A percentile compares a stretch with the other conserved stretches of the same genome.
These are phyloP conservation scores for Cladophialophora bantiana DNA, from an alignment of 2,329 filamentous ascomycete species.

Conservation along the genomic window DNA sequence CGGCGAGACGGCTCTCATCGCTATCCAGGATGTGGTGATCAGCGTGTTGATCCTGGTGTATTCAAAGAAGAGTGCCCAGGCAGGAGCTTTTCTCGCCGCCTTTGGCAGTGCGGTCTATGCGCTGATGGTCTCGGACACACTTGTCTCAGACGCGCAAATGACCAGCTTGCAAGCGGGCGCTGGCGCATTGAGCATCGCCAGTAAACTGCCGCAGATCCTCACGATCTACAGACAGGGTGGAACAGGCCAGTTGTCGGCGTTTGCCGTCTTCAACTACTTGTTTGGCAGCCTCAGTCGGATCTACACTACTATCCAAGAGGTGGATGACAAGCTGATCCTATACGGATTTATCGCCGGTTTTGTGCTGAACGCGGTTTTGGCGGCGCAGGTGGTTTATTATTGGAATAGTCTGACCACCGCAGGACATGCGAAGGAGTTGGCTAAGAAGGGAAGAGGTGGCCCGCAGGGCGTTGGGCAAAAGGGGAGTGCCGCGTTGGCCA, in stretches of 20 bases:
- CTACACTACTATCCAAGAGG: conserved; percentile 97
- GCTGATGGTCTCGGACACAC: conserved; percentile 69
- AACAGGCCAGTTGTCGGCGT: conserved; percentile 94
- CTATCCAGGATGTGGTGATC: conserved; percentile 91
- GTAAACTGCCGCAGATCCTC: conserved; percentile 91
- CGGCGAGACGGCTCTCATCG: conserved; percentile 91
- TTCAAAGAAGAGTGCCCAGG: conserved; percentile 70
- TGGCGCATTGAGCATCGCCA: conserved; percentile 80
- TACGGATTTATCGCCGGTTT: conserved; percentile 95
- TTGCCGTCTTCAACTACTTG: conserved; percentile 98
- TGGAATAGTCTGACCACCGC: conserved; percentile 70
- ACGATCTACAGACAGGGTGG: conserved; percentile 84
- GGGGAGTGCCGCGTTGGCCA: conserved; percentile 31
- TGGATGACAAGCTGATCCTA: conserved; percentile 93
- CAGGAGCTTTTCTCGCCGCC: conserved; percentile 78
- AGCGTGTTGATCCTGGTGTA: conserved; percentile 85
- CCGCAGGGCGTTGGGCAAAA: conserved; percentile 23
- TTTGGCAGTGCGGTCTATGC: conserved; percentile 73
- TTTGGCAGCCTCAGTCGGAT: conserved; percentile 90
- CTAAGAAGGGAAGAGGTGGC: neutral
- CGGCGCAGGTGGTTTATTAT: conserved; percentile 92
- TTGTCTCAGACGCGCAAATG: conserved; percentile 72
- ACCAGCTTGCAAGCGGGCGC: conserved; percentile 82
- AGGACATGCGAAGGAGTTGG: conserved; percentile 37
- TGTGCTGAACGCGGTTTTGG: conserved; percentile 83